Base-by-base conservation (phyloP, 1,284 basidiomycete species). In the Ustilago hordei region DNA sequence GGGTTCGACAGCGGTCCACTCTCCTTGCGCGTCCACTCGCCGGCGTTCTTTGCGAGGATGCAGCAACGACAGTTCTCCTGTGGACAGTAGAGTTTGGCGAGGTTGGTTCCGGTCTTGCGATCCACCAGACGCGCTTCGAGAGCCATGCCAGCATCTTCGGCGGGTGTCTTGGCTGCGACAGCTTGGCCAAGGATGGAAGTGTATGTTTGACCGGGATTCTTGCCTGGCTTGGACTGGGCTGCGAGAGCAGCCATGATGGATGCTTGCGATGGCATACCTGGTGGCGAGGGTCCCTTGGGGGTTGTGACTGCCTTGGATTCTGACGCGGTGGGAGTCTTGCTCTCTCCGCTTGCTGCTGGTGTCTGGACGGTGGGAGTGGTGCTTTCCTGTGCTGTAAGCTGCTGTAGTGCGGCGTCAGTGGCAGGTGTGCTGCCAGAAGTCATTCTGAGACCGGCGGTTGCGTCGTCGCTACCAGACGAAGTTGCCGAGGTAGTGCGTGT, bases 121-220 rank as follows among this genome's bases (percentile, higher is more conserved):
- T 84, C 72, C 15, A 85, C 84, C 7, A 85, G 73, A 34, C 83
- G 79, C 4, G 84, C 81, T 56, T 82, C 82, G 19, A 85, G 79
- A 3, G 84, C 83, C 59, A 76, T 45, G 3, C 75, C 76, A 3
- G 84, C 76, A 55, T 85, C 81, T 59, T 85, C 84, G 23, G 80
- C 70, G 12, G 82, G 66, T 4, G 84, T 85, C 65, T 85, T 85
- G 52, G 78, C 82, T 7, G 84, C 83, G 4, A 85, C 70, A 19
- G 84, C 81, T 66, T 83, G 80, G 19, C 84, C 84, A 45, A 84
- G 76, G 56, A 85, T 77, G 32, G 75, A 67, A n/a, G 82, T 78
- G 62, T 74, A 78, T 0, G 75, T 67, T 15, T 67, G 62, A 41
- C 71, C 75, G 3, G 75, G 75, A 28, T 23, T 67, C 55, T 69